Evolutionary conservation across 805 yeast genomes (phyloP), one percentile per base, ranked within the genome.

Genomic region (Candida succiphila): DNA sequence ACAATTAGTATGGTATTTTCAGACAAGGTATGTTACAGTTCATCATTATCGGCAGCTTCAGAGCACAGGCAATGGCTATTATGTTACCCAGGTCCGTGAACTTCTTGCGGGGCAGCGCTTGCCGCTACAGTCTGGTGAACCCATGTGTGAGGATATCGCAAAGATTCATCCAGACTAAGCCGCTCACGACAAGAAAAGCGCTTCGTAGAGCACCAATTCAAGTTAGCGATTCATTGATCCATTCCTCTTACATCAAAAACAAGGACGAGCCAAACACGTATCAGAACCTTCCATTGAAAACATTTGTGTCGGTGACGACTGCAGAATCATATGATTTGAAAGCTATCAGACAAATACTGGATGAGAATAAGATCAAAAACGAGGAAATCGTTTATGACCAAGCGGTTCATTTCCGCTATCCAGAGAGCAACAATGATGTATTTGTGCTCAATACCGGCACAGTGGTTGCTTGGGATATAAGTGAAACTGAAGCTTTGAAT

Each of bases 401-500:
- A 49, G 84, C 83, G 12, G 63, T 82, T 0, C 71, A 72, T 37
- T 69, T 76, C 34, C 61, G 60, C 21, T 63, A 54, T 33, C 55
- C 60, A 5, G 49, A 49, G n/a, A 42, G 38, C 16, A 32, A 53
- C 10, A 29, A 60, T 9, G 88, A 84, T 43, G 61, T 86, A 3
- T 67, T 87, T 58, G 62, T 87, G 1, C 59, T 88, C 28, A 69
- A 76, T 4, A 78, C 79, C 43, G 96, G 96, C 3, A 73, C 94
- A 0, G 59, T 87, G 10, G 85, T 84, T 12, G 82, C 85, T 0
- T 87, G 95, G 95, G 86, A 86, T 7, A 57, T 84, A 43, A 57
- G 62, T 14, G 96, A 88, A 54, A 37, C 52, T 0, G 63, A 61
- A 7, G 60, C 76, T 3, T 36, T 63, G 17, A 49, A 60, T 5